Conservation (phyloP, 1,284 basidiomycete species). For the Apiotrichum porosum region DNA sequence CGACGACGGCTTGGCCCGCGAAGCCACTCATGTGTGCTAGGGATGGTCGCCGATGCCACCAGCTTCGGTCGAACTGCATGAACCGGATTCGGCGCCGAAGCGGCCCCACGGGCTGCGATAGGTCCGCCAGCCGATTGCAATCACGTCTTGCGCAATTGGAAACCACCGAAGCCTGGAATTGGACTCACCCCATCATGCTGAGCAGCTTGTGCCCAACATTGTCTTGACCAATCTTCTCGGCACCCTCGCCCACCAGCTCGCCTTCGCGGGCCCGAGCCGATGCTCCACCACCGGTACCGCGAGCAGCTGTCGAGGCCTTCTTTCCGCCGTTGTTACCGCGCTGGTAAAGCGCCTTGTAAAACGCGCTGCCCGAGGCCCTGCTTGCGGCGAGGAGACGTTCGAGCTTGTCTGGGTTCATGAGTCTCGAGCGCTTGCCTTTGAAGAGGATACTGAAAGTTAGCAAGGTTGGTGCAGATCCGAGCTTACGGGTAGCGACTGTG, state of each 20-base stretch:
- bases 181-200: constrained; percentile 46
- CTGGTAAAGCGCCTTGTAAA: constrained; percentile 44
- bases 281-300: constrained; percentile 14
- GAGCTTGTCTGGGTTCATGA: constrained; percentile 61
- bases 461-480: no score
- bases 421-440: constrained; percentile 59
- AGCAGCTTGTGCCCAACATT: constrained; percentile 49
- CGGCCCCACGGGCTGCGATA: no score
- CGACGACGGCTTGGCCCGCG: no score
- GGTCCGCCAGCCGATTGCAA: no score
- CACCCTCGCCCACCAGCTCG: constrained; percentile 45
- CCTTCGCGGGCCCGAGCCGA: constrained; percentile 42
- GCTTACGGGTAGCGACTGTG: constrained; percentile 52
- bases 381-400: constrained; percentile 52
- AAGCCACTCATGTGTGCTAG: no score
- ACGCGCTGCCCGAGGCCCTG: constrained; percentile 25
- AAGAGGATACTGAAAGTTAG: constrained; percentile 57
- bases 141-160: no score
- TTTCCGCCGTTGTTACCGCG: not conserved
- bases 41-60: no score
- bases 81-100: no score
- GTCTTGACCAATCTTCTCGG: constrained; percentile 43
- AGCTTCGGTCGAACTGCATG: no score
- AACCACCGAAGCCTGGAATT: no score
- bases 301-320: not conserved